phyloP scores from a whole-genome alignment of 192 early-diverging fungal genomes.

The Pilaira anomala region DNA sequence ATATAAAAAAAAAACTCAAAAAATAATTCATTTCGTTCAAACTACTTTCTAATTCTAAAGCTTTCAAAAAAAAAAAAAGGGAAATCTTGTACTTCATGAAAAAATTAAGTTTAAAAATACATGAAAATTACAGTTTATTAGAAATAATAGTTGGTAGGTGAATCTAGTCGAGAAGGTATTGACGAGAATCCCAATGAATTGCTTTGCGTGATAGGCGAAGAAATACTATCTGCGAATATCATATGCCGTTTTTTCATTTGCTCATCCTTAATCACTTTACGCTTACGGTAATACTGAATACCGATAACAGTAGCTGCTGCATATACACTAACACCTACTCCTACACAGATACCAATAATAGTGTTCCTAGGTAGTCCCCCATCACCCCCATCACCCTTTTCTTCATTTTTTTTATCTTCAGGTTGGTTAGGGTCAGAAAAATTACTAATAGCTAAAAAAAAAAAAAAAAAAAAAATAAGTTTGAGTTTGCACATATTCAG shows the following conservation, averaged over 20 bases:
- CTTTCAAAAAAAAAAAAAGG: too few species aligned
- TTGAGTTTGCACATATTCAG: too few species aligned
- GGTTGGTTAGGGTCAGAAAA: not conserved
- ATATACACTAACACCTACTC: constrained; percentile 31
- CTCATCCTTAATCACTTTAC: constrained; percentile 21
- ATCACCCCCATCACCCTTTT: too few species aligned
- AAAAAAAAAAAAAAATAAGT: constrained; percentile 10
- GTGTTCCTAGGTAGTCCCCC: constrained; percentile 19
- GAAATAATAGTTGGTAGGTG: too few species aligned
- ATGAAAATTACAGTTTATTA: too few species aligned
- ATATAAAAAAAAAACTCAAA: too few species aligned
- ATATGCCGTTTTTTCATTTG: constrained; percentile 13
- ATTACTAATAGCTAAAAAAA: not conserved
- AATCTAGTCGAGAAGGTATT: too few species aligned
- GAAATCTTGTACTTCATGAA: too few species aligned
- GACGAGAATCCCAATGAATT: constrained; percentile 28
- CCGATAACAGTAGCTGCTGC: constrained; percentile 37
- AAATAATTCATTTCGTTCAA: too few species aligned
- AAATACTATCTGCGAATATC: constrained; percentile 29
- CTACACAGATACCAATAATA: constrained; percentile 38
- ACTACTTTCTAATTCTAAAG: too few species aligned
- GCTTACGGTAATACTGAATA: constrained; percentile 32
- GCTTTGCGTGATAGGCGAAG: constrained; percentile 38
- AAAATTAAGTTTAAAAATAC: too few species aligned
- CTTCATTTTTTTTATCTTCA: not conserved